phyloP scores from a whole-genome alignment of 1,284 basidiomycete genomes.

The Coniferiporia sulphurascens region DNA sequence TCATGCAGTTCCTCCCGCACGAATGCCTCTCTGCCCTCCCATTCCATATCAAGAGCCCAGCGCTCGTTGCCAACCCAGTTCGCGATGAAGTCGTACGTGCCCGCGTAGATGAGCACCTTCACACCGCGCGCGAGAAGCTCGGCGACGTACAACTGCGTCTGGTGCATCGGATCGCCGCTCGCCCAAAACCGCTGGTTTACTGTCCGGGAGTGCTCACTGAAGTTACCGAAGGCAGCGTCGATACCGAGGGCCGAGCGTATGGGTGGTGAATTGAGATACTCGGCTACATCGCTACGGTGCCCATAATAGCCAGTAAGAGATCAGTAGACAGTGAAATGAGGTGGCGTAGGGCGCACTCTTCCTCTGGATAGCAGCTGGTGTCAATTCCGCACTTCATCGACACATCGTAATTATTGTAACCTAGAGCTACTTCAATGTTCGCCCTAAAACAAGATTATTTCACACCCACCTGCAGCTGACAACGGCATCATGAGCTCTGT shows the following conservation, averaged over 20 bases:
- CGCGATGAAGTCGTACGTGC: slow-evolving; percentile 70
- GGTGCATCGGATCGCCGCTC: slow-evolving; percentile 38
- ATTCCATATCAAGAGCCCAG: slow-evolving; percentile 58
- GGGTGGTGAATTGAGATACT: slow-evolving; percentile 51
- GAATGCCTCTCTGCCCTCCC: slow-evolving; percentile 56
- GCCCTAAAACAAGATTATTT: slow-evolving; percentile 26
- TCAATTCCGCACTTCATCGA: slow-evolving; percentile 46
- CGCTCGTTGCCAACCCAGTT: slow-evolving; percentile 71
- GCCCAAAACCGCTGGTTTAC: slow-evolving; percentile 39
- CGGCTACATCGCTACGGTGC: slow-evolving; percentile 30
- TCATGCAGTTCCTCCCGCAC: slow-evolving; percentile 40
- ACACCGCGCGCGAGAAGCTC: slow-evolving; percentile 73
- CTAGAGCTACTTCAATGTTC: slow-evolving; percentile 34
- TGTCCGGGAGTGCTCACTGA: slow-evolving; percentile 40
- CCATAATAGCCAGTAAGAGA: slow-evolving; percentile 29
- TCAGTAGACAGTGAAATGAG: neutral
- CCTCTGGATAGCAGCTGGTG: slow-evolving; percentile 44
- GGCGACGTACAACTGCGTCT: slow-evolving; percentile 53
- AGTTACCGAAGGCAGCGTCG: slow-evolving; percentile 42
- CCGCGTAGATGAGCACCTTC: slow-evolving; percentile 70
- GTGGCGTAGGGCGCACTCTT: slow-evolving; percentile 30
- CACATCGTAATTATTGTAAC: slow-evolving; percentile 57
- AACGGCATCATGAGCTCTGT: slow-evolving; percentile 20
- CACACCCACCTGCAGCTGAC: slow-evolving; percentile 23
- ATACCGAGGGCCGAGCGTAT: slow-evolving; percentile 58